These are phyloP conservation scores for Teratosphaeria zuluensis DNA, from an alignment of 2,329 filamentous ascomycete species.

Conservation along the genomic window DNA sequence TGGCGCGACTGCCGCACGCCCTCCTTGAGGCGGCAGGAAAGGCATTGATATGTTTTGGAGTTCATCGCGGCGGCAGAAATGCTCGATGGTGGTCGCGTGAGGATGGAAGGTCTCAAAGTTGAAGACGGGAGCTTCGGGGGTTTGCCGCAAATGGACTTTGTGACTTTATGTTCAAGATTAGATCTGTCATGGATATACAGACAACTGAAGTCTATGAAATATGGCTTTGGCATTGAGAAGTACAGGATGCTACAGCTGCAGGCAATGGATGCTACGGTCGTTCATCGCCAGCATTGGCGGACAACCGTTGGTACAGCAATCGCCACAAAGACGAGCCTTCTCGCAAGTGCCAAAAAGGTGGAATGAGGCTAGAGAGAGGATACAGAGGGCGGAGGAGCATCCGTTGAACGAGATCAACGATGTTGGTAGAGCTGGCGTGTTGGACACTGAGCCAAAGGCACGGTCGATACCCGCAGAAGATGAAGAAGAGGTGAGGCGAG, in stretches of 20 bases:
- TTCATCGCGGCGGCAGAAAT: conserved; percentile 7
- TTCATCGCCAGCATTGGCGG: conserved; percentile 23
- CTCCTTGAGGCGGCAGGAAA: conserved; percentile 22
- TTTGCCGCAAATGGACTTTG: not conserved
- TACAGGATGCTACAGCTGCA: conserved; percentile 12
- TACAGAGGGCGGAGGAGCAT: conserved; percentile 11
- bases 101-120: not conserved
- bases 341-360: conserved; percentile 7
- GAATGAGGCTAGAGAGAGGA: conserved; percentile 12
- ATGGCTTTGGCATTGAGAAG: conserved; percentile 3
- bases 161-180: not conserved
- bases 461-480: not conserved
- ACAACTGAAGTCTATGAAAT: not conserved
- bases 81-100: not conserved
- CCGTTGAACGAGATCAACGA: conserved; percentile 15
- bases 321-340: conserved; percentile 14
- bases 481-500: conserved; percentile 2
- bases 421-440: not conserved
- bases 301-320: conserved; percentile 1
- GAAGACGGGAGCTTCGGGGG: not conserved
- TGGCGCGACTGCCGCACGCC: conserved; percentile 21
- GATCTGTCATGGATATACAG: not conserved
- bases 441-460: not conserved
- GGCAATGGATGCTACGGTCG: conserved; percentile 18
- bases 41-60: conserved; percentile 22